Evolutionary conservation across 129 eudicot species (phyloP).

Genomic region (Ambrosia trifida): DNA sequence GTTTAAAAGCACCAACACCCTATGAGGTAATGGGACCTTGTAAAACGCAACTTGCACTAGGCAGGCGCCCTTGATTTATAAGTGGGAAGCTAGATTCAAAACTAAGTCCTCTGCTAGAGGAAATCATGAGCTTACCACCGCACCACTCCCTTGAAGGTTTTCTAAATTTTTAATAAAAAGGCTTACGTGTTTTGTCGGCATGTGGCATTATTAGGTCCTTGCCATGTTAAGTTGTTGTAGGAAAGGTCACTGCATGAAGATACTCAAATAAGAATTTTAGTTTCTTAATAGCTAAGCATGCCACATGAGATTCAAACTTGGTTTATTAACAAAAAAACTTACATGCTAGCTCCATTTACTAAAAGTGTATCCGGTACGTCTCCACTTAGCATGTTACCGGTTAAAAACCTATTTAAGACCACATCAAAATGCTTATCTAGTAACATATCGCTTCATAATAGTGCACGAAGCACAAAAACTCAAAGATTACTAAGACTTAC

Average conservation of each 20-base stretch:
- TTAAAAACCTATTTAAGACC: conserved; percentile 55
- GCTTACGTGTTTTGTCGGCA: conserved; percentile 65
- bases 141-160: not conserved
- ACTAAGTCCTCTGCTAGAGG: no score
- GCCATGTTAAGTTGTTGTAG: conserved; percentile 83
- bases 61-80: no score
- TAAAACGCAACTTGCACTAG: no score
- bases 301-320: not conserved
- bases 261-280: conserved; percentile 8
- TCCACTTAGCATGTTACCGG: conserved; percentile 78
- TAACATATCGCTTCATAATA: not conserved
- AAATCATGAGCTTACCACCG: no score
- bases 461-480: conserved; percentile 10
- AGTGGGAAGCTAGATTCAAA: no score
- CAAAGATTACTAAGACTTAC: conserved; percentile 41
- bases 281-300: no score
- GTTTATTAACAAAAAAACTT: conserved; percentile 31
- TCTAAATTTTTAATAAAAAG: no score
- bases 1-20: no score
- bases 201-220: conserved; percentile 59
- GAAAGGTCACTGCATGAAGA: conserved; percentile 75
- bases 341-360: conserved; percentile 76
- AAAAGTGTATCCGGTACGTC: conserved; percentile 62
- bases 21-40: no score
- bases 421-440: conserved; percentile 10